These are phyloP conservation scores for Saccharata proteae DNA, from an alignment of 2,329 filamentous ascomycete species.

Conservation along the genomic window DNA sequence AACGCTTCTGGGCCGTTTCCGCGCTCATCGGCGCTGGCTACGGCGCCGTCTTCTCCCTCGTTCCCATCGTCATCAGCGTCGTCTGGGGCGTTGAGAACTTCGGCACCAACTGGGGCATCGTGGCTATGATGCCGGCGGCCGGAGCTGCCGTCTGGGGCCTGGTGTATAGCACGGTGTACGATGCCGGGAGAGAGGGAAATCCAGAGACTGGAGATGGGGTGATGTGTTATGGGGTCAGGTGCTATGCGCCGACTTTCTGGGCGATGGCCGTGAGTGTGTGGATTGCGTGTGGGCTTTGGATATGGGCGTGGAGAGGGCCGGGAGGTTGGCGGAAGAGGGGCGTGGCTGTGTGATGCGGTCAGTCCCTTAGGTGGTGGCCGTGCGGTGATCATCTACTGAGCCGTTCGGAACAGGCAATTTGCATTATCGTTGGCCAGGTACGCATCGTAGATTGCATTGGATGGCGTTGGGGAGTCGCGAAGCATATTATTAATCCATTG, in stretches of 20 bases:
- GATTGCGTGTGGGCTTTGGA: conserved; percentile 55
- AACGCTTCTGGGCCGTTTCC: conserved; percentile 77
- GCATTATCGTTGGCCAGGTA: too few species aligned
- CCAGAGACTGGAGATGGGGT: conserved; percentile 29
- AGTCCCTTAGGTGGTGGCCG: too few species aligned
- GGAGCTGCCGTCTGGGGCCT: conserved; percentile 85
- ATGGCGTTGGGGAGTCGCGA: too few species aligned
- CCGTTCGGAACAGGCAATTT: too few species aligned
- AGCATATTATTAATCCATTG: too few species aligned
- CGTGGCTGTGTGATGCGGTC: conserved; percentile 55
- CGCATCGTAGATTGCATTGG: too few species aligned
- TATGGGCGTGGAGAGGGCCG: conserved; percentile 70
- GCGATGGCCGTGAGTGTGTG: conserved; percentile 71
- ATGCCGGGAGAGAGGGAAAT: conserved; percentile 37
- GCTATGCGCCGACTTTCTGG: conserved; percentile 78
- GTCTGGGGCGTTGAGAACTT: conserved; percentile 99
- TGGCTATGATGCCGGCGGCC: conserved; percentile 79
- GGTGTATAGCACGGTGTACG: conserved; percentile 74
- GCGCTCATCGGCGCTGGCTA: conserved; percentile 81
- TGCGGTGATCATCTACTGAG: too few species aligned
- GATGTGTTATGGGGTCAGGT: conserved; percentile 70
- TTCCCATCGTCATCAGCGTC: conserved; percentile 86
- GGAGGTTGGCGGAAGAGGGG: conserved; percentile 66
- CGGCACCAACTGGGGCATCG: conserved; percentile 93
- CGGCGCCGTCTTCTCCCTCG: conserved; percentile 78